Evolutionary conservation across 371 early-diverging fungal genomes (phyloP).

Genomic region (Aphelidium insulamus): DNA sequence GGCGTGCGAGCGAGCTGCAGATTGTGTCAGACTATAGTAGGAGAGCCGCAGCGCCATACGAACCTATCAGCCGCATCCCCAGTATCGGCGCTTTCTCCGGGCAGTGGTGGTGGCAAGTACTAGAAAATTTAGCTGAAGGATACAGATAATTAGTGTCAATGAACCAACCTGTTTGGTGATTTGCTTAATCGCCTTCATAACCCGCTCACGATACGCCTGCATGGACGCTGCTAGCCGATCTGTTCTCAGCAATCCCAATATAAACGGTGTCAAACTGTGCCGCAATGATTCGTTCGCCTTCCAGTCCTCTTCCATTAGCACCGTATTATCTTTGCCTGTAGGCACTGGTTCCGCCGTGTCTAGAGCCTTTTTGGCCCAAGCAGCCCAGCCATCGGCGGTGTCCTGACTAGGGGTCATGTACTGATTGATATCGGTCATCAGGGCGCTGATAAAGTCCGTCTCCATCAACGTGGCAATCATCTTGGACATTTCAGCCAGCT

Average conservation of each 20-base stretch:
- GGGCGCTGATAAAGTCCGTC: conserved; percentile 32
- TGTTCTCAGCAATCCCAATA: conserved; percentile 48
- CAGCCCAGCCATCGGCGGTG: too few species aligned
- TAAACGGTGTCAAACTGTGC: conserved; percentile 33
- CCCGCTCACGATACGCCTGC: conserved; percentile 39
- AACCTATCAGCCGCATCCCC: conserved; percentile 7
- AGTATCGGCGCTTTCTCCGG: conserved; percentile 4
- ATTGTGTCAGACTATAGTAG: too few species aligned
- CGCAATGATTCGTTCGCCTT: conserved; percentile 22
- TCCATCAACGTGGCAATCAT: conserved; percentile 47
- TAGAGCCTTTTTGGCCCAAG: conserved; percentile 8
- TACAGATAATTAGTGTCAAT: neutral
- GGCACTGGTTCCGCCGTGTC: neutral
- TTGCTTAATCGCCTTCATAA: conserved; percentile 45
- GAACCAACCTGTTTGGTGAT: conserved; percentile 40
- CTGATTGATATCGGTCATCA: conserved; percentile 31
- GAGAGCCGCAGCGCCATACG: too few species aligned
- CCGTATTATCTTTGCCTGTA: conserved; percentile 1
- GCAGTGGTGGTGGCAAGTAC: conserved; percentile 17
- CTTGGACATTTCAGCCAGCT: conserved; percentile 36
- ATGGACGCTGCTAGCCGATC: conserved; percentile 36
- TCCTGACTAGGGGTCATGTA: too few species aligned
- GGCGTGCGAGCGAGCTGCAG: conserved; percentile 16
- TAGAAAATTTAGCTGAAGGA: conserved; percentile 1
- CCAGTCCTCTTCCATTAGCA: neutral